Conservation (phyloP, 2,329 filamentous ascomycete genomes). For the Didymella exigua region DNA sequence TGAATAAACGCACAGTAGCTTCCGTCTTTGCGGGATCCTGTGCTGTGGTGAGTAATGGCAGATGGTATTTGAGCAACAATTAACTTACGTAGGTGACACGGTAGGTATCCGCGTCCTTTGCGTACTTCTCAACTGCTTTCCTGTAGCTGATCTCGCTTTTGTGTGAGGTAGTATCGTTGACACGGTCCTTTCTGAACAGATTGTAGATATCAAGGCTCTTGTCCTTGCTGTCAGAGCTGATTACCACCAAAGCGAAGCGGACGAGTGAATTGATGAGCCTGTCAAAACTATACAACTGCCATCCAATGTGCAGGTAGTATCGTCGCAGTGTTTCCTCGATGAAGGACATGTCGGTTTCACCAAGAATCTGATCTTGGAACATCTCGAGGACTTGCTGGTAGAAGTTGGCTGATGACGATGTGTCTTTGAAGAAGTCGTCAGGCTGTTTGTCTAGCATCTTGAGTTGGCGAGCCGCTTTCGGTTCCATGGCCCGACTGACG, state of each 20-base stretch:
- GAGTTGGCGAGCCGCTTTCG: constrained; percentile 82
- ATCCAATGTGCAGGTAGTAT: constrained; percentile 89
- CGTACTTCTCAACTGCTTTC: constrained; percentile 88
- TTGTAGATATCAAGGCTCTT: constrained; percentile 90
- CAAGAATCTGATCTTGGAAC: constrained; percentile 83
- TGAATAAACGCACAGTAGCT: constrained; percentile 80
- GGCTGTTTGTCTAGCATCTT: constrained; percentile 81
- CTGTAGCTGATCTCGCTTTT: constrained; percentile 88
- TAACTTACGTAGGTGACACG: constrained; percentile 84
- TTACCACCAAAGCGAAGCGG: constrained; percentile 80
- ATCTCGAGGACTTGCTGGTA: constrained; percentile 85
- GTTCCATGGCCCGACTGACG: constrained; percentile 72
- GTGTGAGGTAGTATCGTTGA: constrained; percentile 84
- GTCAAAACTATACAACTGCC: constrained; percentile 91
- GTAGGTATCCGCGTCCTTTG: constrained; percentile 92
- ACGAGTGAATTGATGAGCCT: constrained; percentile 83
- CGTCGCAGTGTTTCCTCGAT: constrained; percentile 91
- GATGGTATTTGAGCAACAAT: neutral
- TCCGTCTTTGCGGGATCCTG: constrained; percentile 68
- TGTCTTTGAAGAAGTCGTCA: constrained; percentile 74
- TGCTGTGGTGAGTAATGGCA: constrained; percentile 32
- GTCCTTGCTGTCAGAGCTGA: constrained; percentile 85
- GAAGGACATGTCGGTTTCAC: constrained; percentile 78
- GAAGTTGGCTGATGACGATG: constrained; percentile 68
- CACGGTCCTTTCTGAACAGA: constrained; percentile 81